These are phyloP conservation scores for Infundibulicybe gibba DNA, from an alignment of 768 basidiomycete genomes.

Conservation along the genomic window DNA sequence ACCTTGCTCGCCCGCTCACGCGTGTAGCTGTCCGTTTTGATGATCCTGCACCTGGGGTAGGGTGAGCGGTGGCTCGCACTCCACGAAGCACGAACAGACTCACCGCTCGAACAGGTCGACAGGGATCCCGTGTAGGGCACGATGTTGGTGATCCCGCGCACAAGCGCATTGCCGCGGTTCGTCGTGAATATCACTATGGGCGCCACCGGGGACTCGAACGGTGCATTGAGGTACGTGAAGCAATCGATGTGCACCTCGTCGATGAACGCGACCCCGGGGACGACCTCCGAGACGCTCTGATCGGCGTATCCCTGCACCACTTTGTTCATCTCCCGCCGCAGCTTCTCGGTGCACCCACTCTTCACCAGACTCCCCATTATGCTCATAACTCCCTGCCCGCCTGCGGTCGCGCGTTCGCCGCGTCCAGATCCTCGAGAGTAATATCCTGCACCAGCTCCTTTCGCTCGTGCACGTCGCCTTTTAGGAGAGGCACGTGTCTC, in stretches of 20 bases:
- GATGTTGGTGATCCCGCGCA: slow-evolving; percentile 91
- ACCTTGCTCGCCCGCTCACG: slow-evolving; percentile 85
- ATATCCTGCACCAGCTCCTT: slow-evolving; percentile 22
- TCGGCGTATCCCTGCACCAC: slow-evolving; percentile 97
- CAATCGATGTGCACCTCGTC: slow-evolving; percentile 99
- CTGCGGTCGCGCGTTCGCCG: slow-evolving; percentile 95
- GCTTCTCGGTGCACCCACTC: slow-evolving; percentile 91
- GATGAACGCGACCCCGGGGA: slow-evolving; percentile 97
- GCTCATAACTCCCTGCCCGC: slow-evolving; percentile 98
- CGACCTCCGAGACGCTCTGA: slow-evolving; percentile 96
- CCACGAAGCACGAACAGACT: slow-evolving; percentile 8
- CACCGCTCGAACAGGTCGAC: slow-evolving; percentile 92
- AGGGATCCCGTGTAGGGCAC: slow-evolving; percentile 90
- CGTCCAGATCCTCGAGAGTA: slow-evolving; percentile 84
- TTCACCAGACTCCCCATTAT: slow-evolving; percentile 93
- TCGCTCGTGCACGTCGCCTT: slow-evolving; percentile 17
- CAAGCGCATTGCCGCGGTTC: slow-evolving; percentile 88
- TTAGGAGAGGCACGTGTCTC: slow-evolving; percentile 98
- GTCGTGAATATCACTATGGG: slow-evolving; percentile 97
- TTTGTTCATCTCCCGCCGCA: slow-evolving; percentile 94
- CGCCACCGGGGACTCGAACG: slow-evolving; percentile 94
- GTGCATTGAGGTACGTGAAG: slow-evolving; percentile 96
- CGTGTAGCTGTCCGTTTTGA: slow-evolving; percentile 83
- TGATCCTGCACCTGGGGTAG: slow-evolving; percentile 85
- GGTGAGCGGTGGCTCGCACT: slow-evolving; percentile 6